Evolutionary conservation across 2,329 filamentous ascomycete species (phyloP), one percentile per base, ranked within the genome.

Genomic region (Colletotrichum eremochloae): DNA sequence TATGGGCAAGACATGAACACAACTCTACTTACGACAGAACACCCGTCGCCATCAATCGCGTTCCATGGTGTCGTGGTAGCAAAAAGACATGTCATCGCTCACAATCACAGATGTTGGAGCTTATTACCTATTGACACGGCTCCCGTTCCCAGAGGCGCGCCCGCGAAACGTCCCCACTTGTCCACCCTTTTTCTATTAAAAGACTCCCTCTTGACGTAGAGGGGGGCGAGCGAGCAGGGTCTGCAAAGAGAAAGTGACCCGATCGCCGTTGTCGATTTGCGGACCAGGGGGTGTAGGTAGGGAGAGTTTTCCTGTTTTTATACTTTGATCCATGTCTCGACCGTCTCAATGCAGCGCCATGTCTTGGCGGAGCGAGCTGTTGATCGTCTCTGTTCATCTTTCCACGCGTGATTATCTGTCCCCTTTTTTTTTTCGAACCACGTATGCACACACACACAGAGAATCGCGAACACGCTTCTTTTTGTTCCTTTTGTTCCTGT

Each of bases 261-360:
- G 14, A 12, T 55, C 31, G 52, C 7, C 52, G 29, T 9, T 18
- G 20, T 46, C 18, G 4, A n/a, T 3, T 6, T 3, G 42, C 3
- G 42, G 6, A 20, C 42, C 40, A n/a, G 8, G 11, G 44, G 8
- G 20, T 5, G 9, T 9, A 9, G 42, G 42, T 18, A n/a, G 18
- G 6, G 44, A 20, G 7, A 2, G 44, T n/a, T 48, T 48, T n/a
- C 20, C 20, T 48, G 8, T 11, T 48, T 48, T 48, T 48, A 48
- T 20, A 56, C 50, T 64, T 64, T 56, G 15, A 46, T 64, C 18
- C 50, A 36, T 50, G 61, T 64, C 50, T 64, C 50, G 20, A 55
- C 38, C 24, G 48, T 24, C 38, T 55, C 62, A 18, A 11, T 15
- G 50, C 48, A 44, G 5, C 24, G 61, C 61, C 36, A 38, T 36